phyloP scores from a whole-genome alignment of 176 grass and related monocot genomes.

The Bothriochloa decipiens region DNA sequence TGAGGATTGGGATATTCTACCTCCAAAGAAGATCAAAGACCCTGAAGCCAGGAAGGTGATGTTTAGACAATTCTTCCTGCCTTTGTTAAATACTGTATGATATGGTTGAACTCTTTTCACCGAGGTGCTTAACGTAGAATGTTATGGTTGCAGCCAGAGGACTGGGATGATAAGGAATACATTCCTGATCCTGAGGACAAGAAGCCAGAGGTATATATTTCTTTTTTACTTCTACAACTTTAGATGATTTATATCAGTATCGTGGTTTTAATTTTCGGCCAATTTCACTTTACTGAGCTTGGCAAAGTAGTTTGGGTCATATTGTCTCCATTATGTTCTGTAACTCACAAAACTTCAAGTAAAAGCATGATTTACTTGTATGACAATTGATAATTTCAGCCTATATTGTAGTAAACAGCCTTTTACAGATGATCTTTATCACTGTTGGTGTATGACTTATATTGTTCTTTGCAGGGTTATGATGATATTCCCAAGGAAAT shows the following conservation, averaged over 20 bases:
- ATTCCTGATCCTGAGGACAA: slow-evolving; percentile 85
- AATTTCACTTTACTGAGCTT: background rate
- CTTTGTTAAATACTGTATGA: background rate
- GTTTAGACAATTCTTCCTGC: background rate
- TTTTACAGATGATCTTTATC: background rate
- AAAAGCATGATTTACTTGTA: background rate
- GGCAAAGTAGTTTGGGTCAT: background rate
- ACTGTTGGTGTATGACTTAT: background rate
- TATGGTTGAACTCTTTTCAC: slow-evolving; percentile 2
- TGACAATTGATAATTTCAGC: background rate
- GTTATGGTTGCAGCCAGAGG: slow-evolving; percentile 64
- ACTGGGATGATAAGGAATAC: slow-evolving; percentile 96
- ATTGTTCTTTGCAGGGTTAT: slow-evolving; percentile 62
- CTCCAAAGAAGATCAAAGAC: slow-evolving; percentile 76
- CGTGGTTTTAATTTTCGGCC: background rate
- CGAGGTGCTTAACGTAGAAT: background rate
- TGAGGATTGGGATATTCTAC: slow-evolving; percentile 89
- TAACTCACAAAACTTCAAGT: background rate
- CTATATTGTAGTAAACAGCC: background rate
- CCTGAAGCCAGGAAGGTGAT: slow-evolving; percentile 75
- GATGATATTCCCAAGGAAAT: slow-evolving; percentile 90
- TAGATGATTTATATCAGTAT: background rate
- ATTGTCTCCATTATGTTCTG: background rate
- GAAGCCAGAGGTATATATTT: slow-evolving; percentile 70
- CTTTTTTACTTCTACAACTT: background rate